These are phyloP conservation scores for Hypomyces perniciosus DNA, from an alignment of 2,329 filamentous ascomycete genomes.

Conservation along the genomic window DNA sequence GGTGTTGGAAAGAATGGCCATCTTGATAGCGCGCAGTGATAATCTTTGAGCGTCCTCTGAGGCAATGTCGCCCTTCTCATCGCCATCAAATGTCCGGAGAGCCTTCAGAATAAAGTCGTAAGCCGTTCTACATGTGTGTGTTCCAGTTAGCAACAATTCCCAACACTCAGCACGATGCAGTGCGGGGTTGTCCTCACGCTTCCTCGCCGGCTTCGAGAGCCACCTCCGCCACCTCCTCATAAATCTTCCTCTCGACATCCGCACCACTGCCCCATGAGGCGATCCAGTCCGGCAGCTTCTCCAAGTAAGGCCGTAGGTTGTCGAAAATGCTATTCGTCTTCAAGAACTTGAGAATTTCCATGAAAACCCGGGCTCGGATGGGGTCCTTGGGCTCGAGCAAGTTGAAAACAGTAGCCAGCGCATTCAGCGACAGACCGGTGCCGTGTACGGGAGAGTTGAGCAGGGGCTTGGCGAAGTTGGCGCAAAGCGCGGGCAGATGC, in stretches of 20 bases:
- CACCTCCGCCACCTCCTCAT: constrained; percentile 73
- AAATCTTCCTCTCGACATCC: constrained; percentile 79
- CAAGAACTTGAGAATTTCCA: constrained; percentile 81
- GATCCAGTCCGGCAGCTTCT: constrained; percentile 77
- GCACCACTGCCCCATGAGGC: constrained; percentile 74
- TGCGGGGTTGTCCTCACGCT: constrained; percentile 49
- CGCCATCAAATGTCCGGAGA: constrained; percentile 53
- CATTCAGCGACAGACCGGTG: constrained; percentile 76
- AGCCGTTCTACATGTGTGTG: constrained; percentile 40
- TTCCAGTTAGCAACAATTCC: background rate
- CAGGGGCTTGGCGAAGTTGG: constrained; percentile 82
- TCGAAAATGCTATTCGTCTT: constrained; percentile 72
- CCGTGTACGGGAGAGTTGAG: constrained; percentile 81
- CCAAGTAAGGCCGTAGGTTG: constrained; percentile 73
- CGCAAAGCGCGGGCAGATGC: constrained; percentile 82
- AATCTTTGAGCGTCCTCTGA: constrained; percentile 56
- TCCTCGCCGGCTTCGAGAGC: constrained; percentile 73
- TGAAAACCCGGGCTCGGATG: constrained; percentile 82
- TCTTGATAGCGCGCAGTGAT: constrained; percentile 51
- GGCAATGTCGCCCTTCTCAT: constrained; percentile 48
- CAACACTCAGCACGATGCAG: background rate
- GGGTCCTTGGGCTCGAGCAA: constrained; percentile 71
- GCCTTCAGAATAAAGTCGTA: constrained; percentile 64
- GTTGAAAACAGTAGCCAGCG: constrained; percentile 96
- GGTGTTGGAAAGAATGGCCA: constrained; percentile 46